Percentiles rank a stretch among this genome's conserved stretches.
These are phyloP conservation scores for Ceratocystis albifundus DNA, from an alignment of 2,329 filamentous ascomycete species.

Conservation along the genomic window DNA sequence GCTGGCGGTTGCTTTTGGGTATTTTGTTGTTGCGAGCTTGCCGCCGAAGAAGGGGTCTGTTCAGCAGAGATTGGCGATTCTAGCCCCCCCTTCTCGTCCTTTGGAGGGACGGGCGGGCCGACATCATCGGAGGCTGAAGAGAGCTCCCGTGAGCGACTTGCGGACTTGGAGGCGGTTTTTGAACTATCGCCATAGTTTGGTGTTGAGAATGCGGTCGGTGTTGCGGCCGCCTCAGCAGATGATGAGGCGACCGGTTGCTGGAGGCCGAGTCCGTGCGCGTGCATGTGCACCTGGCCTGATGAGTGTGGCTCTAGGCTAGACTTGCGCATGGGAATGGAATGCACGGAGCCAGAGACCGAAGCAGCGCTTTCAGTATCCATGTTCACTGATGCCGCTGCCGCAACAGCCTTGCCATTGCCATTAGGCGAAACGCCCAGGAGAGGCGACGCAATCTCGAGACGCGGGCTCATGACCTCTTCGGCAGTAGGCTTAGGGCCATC, in stretches of 20 bases:
- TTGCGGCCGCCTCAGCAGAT: conserved; percentile 32
- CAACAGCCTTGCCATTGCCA: background rate
- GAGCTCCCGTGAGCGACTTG: conserved; percentile 19
- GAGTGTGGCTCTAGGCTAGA: conserved; percentile 72
- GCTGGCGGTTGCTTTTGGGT: conserved; percentile 5
- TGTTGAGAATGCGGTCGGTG: conserved; percentile 27
- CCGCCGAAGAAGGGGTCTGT: conserved; percentile 21
- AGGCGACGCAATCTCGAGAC: conserved; percentile 71
- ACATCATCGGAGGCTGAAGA: conserved; percentile 34
- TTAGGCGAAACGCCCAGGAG: conserved; percentile 46
- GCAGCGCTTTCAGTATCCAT: background rate
- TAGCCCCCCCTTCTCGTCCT: conserved; percentile 37
- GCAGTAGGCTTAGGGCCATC: conserved; percentile 57
- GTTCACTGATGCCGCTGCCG: background rate
- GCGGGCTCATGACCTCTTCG: conserved; percentile 85
- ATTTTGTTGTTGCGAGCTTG: background rate
- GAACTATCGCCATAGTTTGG: conserved; percentile 24
- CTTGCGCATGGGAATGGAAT: conserved; percentile 72
- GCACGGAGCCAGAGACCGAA: conserved; percentile 33
- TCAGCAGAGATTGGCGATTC: conserved; percentile 22
- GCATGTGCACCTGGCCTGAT: conserved; percentile 38
- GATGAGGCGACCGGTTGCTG: conserved; percentile 5
- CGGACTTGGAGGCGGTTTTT: conserved; percentile 31
- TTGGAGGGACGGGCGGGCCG: conserved; percentile 48
- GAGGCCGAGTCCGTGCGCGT: conserved; percentile 33